Conservation (phyloP, 1,139 yeast genomes). For the Geotrichum fermentans region DNA sequence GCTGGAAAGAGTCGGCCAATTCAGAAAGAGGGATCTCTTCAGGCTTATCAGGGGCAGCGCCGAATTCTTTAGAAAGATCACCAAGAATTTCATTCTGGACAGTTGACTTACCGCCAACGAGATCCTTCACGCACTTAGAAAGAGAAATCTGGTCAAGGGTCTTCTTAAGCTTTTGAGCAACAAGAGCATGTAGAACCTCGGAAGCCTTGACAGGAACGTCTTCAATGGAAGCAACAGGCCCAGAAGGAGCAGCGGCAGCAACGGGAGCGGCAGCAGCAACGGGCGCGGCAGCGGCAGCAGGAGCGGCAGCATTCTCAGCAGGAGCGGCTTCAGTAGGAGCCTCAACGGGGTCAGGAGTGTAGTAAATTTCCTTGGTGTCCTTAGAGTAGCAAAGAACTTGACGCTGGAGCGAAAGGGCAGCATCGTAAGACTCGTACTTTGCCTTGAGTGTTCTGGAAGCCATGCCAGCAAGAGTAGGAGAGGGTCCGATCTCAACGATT, state of each 20-base stretch:
- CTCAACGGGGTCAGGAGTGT: constrained; percentile 79
- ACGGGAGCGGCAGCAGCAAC: constrained; percentile 38
- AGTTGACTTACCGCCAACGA: constrained; percentile 97
- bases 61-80: constrained; percentile 96
- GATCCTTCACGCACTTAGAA: constrained; percentile 89
- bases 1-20: constrained; percentile 92
- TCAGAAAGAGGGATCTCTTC: constrained; percentile 96
- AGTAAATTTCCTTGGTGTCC: constrained; percentile 93
- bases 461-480: constrained; percentile 98
- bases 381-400: constrained; percentile 92
- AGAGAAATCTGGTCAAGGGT: constrained; percentile 79
- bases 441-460: constrained; percentile 94
- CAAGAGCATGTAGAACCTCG: constrained; percentile 78
- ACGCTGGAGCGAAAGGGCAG: constrained; percentile 93
- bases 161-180: constrained; percentile 93
- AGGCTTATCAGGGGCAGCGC: constrained; percentile 96
- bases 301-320: constrained; percentile 39
- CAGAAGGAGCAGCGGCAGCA: constrained; percentile 58
- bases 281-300: constrained; percentile 40
- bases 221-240: constrained; percentile 74
- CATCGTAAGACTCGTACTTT: constrained; percentile 95
- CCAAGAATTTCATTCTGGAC: constrained; percentile 97
- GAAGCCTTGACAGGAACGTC: constrained; percentile 88
- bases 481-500: constrained; percentile 97
- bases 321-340: constrained; percentile 45